A percentile compares a stretch with the other conserved stretches of the same genome.
Conservation (phyloP, 2,329 filamentous ascomycete genomes). For the Aspergillus novoparasiticus region DNA sequence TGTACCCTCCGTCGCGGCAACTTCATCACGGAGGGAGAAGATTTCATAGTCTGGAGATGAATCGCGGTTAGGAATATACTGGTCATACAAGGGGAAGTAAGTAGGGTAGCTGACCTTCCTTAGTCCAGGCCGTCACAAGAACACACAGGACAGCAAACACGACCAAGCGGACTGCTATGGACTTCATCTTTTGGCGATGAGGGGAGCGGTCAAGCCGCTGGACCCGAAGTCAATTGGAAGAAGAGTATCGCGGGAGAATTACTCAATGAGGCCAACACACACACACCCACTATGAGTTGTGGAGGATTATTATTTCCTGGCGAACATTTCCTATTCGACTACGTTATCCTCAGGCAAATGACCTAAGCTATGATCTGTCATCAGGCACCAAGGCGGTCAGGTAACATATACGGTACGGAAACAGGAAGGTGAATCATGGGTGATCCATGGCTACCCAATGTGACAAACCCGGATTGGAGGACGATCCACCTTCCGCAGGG, state of each 20-base stretch:
- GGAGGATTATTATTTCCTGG: not conserved
- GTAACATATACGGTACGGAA: slow-evolving; percentile 3
- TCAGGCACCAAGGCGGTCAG: slow-evolving; percentile 16
- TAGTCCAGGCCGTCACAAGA: slow-evolving; percentile 76
- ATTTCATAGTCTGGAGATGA: slow-evolving; percentile 81
- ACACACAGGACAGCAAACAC: slow-evolving; percentile 70
- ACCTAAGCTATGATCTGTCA: slow-evolving; percentile 12
- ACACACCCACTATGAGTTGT: not conserved
- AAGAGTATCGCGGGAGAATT: slow-evolving; percentile 15
- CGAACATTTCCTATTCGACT: not conserved
- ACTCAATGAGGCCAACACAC: not conserved
- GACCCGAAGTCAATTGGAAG: slow-evolving; percentile 17
- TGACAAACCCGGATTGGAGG: not conserved
- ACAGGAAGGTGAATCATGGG: not conserved
- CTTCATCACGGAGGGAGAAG: slow-evolving; percentile 90
- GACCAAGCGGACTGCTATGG: slow-evolving; percentile 63
- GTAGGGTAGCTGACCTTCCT: slow-evolving; percentile 67
- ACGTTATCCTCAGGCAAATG: slow-evolving; percentile 9
- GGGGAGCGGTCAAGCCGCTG: slow-evolving; percentile 30
- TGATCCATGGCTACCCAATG: not conserved
- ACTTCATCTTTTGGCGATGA: slow-evolving; percentile 64
- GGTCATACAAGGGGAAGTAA: not conserved
- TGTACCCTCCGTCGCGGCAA: slow-evolving; percentile 71
- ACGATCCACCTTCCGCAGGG: slow-evolving; percentile 12
- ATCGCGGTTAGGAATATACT: slow-evolving; percentile 4